These are phyloP conservation scores for Fomes fomentarius DNA, from an alignment of 1,284 basidiomycete species.

Conservation along the genomic window DNA sequence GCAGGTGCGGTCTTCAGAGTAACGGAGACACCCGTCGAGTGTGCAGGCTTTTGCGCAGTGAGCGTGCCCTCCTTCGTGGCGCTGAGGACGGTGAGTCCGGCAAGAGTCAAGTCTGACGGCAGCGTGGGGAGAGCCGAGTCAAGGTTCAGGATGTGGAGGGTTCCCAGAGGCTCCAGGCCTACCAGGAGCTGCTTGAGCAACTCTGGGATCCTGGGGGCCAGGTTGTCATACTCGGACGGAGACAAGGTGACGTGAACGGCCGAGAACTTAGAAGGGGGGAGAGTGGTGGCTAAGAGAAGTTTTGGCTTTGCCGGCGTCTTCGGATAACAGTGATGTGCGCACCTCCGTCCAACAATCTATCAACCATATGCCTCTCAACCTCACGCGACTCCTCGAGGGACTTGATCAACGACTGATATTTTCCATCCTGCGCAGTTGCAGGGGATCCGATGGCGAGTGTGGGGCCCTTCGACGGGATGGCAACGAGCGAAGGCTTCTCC, in stretches of 20 bases:
- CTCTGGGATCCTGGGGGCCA: conserved; percentile 53
- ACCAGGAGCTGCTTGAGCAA: conserved; percentile 62
- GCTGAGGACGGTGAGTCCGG: conserved; percentile 63
- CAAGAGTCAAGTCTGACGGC: conserved; percentile 58
- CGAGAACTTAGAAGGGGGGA: conserved; percentile 60
- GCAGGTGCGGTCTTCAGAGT: conserved; percentile 37
- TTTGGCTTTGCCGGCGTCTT: conserved; percentile 12
- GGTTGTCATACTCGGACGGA: conserved; percentile 58
- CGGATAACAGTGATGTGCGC: conserved; percentile 23
- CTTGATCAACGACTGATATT: conserved; percentile 70
- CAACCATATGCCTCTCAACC: conserved; percentile 76
- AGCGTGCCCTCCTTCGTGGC: conserved; percentile 44
- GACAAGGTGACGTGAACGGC: conserved; percentile 68
- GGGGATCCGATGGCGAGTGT: conserved; percentile 76
- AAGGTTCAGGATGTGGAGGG: conserved; percentile 64
- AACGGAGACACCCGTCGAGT: conserved; percentile 37
- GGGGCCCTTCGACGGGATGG: conserved; percentile 37
- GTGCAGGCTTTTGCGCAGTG: conserved; percentile 69
- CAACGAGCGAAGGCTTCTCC: conserved; percentile 22
- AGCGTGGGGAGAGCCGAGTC: conserved; percentile 46
- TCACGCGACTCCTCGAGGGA: conserved; percentile 52
- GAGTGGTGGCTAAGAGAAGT: conserved; percentile 52
- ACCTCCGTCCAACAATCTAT: conserved; percentile 79
- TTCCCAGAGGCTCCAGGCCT: conserved; percentile 66
- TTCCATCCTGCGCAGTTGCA: conserved; percentile 71